These are phyloP conservation scores for Colletotrichum karsti DNA, from an alignment of 2,329 filamentous ascomycete species.

Conservation along the genomic window DNA sequence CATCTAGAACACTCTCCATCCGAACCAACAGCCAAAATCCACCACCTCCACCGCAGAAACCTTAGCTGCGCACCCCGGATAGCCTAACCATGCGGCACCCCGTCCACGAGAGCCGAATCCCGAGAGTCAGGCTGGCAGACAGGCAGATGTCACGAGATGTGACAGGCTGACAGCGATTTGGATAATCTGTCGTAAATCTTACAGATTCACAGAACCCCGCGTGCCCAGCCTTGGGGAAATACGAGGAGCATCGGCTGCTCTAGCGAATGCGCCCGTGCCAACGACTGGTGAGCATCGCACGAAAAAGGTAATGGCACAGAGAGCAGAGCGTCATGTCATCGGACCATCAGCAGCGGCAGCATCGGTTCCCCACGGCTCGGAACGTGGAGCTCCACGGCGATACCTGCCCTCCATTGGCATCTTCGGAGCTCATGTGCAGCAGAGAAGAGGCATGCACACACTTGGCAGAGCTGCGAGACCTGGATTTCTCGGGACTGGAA, in stretches of 20 bases:
- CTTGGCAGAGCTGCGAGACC: not conserved
- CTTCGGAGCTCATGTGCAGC: not conserved
- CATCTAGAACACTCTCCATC: not conserved
- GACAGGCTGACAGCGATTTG: not conserved
- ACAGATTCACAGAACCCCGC: not conserved
- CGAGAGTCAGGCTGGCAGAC: not conserved
- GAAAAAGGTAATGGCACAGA: not conserved
- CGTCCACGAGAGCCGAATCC: constrained; percentile 4
- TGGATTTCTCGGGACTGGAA: not conserved
- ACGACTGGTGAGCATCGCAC: not conserved
- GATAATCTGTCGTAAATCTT: not conserved
- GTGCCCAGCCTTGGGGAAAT: not conserved
- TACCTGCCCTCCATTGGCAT: not conserved
- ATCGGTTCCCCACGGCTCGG: constrained; percentile 12
- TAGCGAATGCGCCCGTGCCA: not conserved
- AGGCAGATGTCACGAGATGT: not conserved
- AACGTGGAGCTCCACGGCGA: constrained; percentile 19
- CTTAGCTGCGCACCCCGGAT: not conserved
- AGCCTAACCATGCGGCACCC: not conserved
- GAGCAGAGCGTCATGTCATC: not conserved
- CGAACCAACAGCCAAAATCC: constrained; percentile 1
- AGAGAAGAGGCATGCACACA: not conserved
- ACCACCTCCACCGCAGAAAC: not conserved
- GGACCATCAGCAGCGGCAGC: not conserved
- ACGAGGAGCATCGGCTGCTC: not conserved